Base-by-base conservation (phyloP, 371 early-diverging fungal species). In the Mortierella sp. region DNA sequence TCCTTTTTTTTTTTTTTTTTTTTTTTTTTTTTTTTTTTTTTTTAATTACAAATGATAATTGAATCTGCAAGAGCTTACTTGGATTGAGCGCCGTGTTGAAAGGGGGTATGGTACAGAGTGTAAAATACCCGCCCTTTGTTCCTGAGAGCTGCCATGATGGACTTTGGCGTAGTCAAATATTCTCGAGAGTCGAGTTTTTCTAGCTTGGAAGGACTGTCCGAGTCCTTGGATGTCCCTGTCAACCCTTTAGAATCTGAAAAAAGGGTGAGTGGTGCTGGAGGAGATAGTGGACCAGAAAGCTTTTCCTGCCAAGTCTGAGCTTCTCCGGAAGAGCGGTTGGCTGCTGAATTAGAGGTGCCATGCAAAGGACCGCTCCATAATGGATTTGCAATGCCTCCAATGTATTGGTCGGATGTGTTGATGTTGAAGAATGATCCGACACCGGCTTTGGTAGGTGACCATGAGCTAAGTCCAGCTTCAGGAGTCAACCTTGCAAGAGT, bases 141-240 rank as follows among this genome's bases (percentile, higher is more conserved):
- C 46, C 19, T 62, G 29, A 69, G 51, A 7, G 70, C 70, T 26
- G 70, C 52, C 44, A 69, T 55, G 44, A 69, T 52, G 23, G 57
- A 43, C 29, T 19, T 60, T 1, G 65, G 56, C 0, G 61, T 19
- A 43, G 48, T 48, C 2, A 71, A 25, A 7, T 46, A 64, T 25
- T 0, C 57, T 25, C 26, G 19, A 47, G 26, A 57, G 46, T 46
- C 14, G 18, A 46, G 5, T 57, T 26, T 0, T 64, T 55, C 18
- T 44, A 57, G 3, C 62, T 64, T 14, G 60, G 58, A 69, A 44
- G 59, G n/a, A n/a, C n/a, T n/a, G n/a, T n/a, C n/a, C n/a, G n/a
- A n/a, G 37, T 50, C 64, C 14, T 28, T 64, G 64, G 23, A 59
- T 64, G 37, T 56, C 62, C 50, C 51, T 48, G 5, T 56, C 57